Base-by-base conservation (phyloP, 163 green algal genomes). In the Scenedesmus sp. region DNA sequence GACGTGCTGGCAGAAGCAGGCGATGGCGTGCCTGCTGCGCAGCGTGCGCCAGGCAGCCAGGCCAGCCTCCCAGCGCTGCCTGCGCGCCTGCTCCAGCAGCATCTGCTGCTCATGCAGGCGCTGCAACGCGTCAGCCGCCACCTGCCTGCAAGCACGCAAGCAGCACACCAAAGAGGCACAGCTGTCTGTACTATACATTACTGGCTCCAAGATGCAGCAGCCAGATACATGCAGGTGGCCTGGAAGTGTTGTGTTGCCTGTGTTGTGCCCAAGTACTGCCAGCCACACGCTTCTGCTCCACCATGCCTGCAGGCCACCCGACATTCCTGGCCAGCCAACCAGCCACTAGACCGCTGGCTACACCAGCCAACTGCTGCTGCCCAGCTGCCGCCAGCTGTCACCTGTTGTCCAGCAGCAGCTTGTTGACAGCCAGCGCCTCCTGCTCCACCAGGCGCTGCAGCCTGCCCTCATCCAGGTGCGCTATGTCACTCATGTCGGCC, bases 371-470 rank as follows among this genome's bases (percentile, higher is more conserved):
- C 7, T 46, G 34, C 94, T 96, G 92, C 96, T 96, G 1, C 94
- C 89, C 52, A 97, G 92, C 4, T 97, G 94, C 67, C 76, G 66
- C n/a, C 92, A 81, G 90, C 97, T 96, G 66, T 54, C 55, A 95
- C 94, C 94, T 96, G 92, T 97, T 96, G 1, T 94, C 89, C 52
- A 97, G 92, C 4, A 97, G 94, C 67, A 81, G 66, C n/a, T 92
- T 84, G 90, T 97, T 96, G 66, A 96, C 89, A 2, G 90, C 83
- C 54, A 96, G 64, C 1, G 94, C 93, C 91, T 97, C 93, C 81
- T 94, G 79, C 90, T 96, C 94, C 88, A 96, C 74, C 57, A 97
- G 87, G 3, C 95, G 90, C 93, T 96, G 94, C 79, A 96, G 82
- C 82, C 94, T 91, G 5, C 94, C 95, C 84, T 95, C 94, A 67